Conservation (phyloP, 345 rosid genomes). For the Syzygium aromaticum region DNA sequence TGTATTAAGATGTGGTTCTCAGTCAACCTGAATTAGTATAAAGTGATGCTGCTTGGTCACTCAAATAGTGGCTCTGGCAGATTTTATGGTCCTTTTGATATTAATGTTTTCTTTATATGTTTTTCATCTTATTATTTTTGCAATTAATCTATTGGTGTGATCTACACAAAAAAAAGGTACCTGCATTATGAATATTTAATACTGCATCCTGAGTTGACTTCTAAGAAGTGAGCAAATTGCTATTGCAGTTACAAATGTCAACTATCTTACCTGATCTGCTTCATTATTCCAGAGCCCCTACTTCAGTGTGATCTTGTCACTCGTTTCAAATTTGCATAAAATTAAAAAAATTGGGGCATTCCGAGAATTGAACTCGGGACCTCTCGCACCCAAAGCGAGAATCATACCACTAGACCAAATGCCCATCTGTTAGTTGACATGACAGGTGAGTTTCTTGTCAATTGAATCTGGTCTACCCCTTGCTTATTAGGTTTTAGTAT, state of each 20-base stretch:
- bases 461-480: background rate
- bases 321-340: background rate
- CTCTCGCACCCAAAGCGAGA: slow-evolving; percentile 93
- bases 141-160: background rate
- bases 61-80: background rate
- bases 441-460: background rate
- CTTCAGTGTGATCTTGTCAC: background rate
- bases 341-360: slow-evolving; percentile 32
- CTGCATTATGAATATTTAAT: background rate
- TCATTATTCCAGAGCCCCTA: background rate
- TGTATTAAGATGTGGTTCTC: background rate
- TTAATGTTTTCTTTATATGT: background rate
- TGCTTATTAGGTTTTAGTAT: background rate
- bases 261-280: background rate
- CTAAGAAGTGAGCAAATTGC: background rate
- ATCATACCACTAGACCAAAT: slow-evolving; percentile 60
- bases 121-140: background rate
- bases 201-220: background rate
- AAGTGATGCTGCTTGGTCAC: background rate
- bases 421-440: background rate
- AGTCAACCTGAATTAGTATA: background rate
- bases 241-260: background rate
- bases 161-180: background rate
- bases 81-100: background rate
- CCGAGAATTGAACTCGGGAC: slow-evolving; percentile 83